phyloP scores from a whole-genome alignment of 495 filamentous ascomycete genomes.

The Penicillium pulvis region DNA sequence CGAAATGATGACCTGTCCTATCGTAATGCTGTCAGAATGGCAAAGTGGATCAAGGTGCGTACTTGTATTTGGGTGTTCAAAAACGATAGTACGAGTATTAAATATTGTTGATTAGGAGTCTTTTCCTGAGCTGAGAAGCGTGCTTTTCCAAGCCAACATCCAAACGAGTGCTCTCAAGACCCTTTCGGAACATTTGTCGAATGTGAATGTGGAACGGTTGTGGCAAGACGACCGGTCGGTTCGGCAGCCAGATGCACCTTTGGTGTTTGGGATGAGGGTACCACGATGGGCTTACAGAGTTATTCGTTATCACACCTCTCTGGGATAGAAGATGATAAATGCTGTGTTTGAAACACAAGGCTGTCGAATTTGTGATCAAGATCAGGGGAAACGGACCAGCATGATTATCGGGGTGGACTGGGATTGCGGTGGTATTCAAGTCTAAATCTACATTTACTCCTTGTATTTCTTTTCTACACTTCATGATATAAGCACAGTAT shows the following conservation, averaged over 20 bases:
- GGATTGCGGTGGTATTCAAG: too few species aligned
- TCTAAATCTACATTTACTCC: too few species aligned
- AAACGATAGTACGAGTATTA: background rate
- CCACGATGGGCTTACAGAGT: background rate
- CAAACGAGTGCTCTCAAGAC: background rate
- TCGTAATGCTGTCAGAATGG: background rate
- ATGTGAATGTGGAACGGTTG: background rate
- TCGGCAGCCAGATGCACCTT: background rate
- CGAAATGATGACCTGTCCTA: background rate
- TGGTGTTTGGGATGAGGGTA: background rate
- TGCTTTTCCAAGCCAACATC: background rate
- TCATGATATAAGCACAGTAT: too few species aligned
- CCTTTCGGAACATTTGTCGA: background rate
- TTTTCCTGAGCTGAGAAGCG: background rate
- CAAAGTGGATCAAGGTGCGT: background rate
- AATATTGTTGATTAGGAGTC: background rate
- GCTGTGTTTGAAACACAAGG: too few species aligned
- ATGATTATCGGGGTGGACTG: too few species aligned
- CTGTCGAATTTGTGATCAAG: too few species aligned
- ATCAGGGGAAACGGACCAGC: too few species aligned
- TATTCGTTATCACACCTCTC: background rate
- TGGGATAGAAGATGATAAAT: too few species aligned
- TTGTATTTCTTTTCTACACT: too few species aligned
- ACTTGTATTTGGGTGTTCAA: background rate
- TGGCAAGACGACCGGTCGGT: background rate